Evolutionary conservation across 805 yeast species (phyloP).

Genomic region (Vanderwaltozyma polyspora): DNA sequence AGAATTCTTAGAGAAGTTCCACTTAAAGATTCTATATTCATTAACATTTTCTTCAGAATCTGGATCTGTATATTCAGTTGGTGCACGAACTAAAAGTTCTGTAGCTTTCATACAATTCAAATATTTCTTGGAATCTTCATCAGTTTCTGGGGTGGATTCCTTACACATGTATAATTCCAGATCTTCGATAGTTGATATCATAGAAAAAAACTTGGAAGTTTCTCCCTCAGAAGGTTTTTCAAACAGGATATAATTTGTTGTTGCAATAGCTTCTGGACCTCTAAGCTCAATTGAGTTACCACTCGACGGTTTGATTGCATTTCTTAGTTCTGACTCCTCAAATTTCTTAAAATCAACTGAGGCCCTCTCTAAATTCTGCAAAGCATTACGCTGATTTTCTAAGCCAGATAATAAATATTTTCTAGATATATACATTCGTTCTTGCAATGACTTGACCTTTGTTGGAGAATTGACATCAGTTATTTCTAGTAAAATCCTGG

Average conservation of each 20-base stretch:
- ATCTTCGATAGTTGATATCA: background rate
- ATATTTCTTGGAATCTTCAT: background rate
- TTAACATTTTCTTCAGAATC: constrained; percentile 38
- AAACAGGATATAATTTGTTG: background rate
- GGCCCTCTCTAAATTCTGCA: too few species aligned
- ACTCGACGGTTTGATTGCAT: too few species aligned
- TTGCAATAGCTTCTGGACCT: background rate
- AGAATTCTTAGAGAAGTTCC: too few species aligned
- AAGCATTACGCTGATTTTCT: too few species aligned
- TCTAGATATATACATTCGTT: constrained; percentile 51
- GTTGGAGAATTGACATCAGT: constrained; percentile 37
- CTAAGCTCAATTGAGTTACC: too few species aligned
- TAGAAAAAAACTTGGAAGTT: background rate
- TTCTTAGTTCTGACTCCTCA: too few species aligned
- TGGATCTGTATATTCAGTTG: constrained; percentile 32
- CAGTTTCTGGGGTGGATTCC: background rate
- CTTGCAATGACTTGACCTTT: constrained; percentile 41
- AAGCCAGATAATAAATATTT: constrained; percentile 41
- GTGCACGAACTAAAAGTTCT: background rate
- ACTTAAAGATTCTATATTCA: constrained; percentile 43
- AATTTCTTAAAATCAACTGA: too few species aligned
- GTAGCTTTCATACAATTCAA: background rate
- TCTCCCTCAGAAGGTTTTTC: background rate
- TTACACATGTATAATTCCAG: background rate
- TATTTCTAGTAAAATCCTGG: constrained; percentile 47